These are phyloP conservation scores for Erigeron canadensis DNA, from an alignment of 129 eudicot genomes.

Conservation along the genomic window DNA sequence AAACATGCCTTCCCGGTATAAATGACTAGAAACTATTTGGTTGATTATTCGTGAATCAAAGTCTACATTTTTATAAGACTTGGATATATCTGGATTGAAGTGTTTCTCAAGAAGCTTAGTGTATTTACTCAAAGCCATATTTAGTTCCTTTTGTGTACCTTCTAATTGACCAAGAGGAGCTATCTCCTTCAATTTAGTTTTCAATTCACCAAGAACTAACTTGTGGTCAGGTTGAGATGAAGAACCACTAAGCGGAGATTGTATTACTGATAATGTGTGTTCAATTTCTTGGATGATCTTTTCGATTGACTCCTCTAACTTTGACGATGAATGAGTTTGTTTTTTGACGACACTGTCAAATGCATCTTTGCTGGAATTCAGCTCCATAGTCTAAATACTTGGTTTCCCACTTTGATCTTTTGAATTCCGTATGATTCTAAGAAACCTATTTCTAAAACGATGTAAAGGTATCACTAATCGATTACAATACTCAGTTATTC, in stretches of 20 bases:
- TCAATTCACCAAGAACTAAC: conserved; percentile 54
- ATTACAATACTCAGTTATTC: background rate
- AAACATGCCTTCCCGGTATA: conserved; percentile 75
- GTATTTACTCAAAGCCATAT: conserved; percentile 63
- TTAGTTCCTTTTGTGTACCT: conserved; percentile 73
- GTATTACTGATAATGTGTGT: conserved; percentile 58
- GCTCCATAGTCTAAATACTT: conserved; percentile 48
- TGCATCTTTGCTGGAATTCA: conserved; percentile 69
- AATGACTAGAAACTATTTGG: conserved; percentile 75
- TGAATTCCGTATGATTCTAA: background rate
- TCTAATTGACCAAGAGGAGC: conserved; percentile 64
- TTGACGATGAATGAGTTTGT: conserved; percentile 64
- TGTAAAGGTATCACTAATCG: conserved; percentile 1
- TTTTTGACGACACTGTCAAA: conserved; percentile 78
- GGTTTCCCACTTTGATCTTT: conserved; percentile 22
- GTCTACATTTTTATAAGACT: conserved; percentile 71
- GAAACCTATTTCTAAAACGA: conserved; percentile 1
- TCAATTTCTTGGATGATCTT: conserved; percentile 59
- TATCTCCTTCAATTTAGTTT: conserved; percentile 62
- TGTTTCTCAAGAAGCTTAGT: conserved; percentile 73
- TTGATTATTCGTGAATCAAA: conserved; percentile 60
- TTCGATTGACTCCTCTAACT: conserved; percentile 60
- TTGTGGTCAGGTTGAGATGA: conserved; percentile 47
- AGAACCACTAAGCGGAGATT: conserved; percentile 36
- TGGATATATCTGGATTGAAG: conserved; percentile 79